Evolutionary conservation across 2,329 filamentous ascomycete genomes (phyloP), one percentile per base, ranked within the genome.

Genomic region (Aspergillus sp.): DNA sequence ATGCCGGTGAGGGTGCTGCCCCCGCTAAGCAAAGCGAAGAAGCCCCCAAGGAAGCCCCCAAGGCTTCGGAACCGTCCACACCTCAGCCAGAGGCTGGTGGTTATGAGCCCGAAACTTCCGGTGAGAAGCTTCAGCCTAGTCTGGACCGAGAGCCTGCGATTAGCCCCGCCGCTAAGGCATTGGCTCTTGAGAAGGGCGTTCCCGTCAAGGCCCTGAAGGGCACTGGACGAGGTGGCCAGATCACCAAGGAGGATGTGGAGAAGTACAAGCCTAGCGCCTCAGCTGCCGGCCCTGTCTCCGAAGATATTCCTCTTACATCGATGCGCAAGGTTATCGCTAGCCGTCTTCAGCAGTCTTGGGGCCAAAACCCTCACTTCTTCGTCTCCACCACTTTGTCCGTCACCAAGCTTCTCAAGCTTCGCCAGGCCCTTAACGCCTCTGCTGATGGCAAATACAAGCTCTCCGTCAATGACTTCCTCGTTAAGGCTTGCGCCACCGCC

Each of bases 251-350:
- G 72, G 93, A 98, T 76, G 86, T 98, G 70, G 93, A 97, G 82
- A 96, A 96, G 81, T 89, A 85, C 73, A 80, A 86, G 73, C 82
- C 89, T 63, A 77, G 76, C 57, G 74, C 78, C 55, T 66, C 81
- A 44, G 72, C 80, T 50, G 71, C 85, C 58, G 85, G 81, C 47
- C 83, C 91, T 60, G 79, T 84, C 59, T 98, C 90, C 79, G 88
- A 92, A 78, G 95, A 99, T 73, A 86, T 86, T 61, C 90, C 92
- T 63, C 86, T 93, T 68, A 89, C 84, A 71, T 89, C 89, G 75
- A 99, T 99, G 95, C 93, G 95, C 83, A 98, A 97, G 87, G 93
- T 90, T 66, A 99, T 99, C 76, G 95, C 95, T 77, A 87, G 80
- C 78, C 91, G 95, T 68, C 89, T 99, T 59, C 88, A 88, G 72